These are phyloP conservation scores for Gamarada debralockiae DNA, from an alignment of 495 filamentous ascomycete species.

Conservation along the genomic window DNA sequence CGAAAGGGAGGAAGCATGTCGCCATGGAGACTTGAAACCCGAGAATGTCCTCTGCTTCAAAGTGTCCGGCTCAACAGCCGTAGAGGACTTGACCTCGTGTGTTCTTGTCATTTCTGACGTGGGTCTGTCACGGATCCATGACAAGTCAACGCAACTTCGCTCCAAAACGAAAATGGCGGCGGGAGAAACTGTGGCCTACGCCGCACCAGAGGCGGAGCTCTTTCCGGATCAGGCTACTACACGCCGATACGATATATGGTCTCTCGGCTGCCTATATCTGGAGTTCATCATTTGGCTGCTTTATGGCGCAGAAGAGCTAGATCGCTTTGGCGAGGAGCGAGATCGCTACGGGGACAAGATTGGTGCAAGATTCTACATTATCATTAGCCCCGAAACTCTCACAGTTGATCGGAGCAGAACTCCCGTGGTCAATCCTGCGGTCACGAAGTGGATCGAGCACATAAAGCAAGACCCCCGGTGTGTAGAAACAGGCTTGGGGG, in stretches of 20 bases:
- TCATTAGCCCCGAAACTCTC: background rate
- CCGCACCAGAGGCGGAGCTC: background rate
- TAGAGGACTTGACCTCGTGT: constrained; percentile 4
- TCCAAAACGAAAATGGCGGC: background rate
- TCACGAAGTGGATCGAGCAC: background rate
- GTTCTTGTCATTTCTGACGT: constrained; percentile 8
- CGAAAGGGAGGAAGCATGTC: background rate
- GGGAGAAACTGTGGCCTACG: constrained; percentile 4
- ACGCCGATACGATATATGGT: constrained; percentile 34
- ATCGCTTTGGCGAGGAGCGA: no score
- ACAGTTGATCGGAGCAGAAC: background rate
- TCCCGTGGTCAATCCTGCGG: background rate
- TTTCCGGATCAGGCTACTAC: constrained; percentile 8
- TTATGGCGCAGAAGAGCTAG: constrained; percentile 19
- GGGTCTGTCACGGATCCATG: constrained; percentile 1
- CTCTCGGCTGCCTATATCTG: constrained; percentile 33
- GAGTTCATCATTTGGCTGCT: constrained; percentile 35
- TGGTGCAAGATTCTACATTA: constrained; percentile 1
- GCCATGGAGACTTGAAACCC: constrained; percentile 22
- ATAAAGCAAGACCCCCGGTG: constrained; percentile 3
- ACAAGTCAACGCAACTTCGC: constrained; percentile 5
- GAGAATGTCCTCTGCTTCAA: constrained; percentile 22
- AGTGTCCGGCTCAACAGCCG: background rate
- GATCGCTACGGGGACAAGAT: background rate
- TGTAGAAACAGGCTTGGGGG: background rate